phyloP scores from a whole-genome alignment of 768 basidiomycete genomes.

The button mushroom (Agaricus bisporus) region DNA sequence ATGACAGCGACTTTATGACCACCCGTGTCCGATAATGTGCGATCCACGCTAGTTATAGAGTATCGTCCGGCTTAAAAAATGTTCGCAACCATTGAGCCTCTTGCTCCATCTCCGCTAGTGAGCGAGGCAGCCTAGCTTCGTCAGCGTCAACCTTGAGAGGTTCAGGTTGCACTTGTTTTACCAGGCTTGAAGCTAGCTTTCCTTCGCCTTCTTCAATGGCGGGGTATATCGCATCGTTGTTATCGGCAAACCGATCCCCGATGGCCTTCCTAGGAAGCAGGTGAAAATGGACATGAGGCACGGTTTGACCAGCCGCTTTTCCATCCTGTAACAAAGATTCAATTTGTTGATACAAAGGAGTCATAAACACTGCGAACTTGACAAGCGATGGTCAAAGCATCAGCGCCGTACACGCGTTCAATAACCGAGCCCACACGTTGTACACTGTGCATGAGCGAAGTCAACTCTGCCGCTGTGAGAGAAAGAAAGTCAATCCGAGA shows the following conservation, averaged over 20 bases:
- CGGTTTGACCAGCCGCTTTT: slow-evolving; percentile 66
- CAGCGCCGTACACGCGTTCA: slow-evolving; percentile 76
- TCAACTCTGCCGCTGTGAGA: slow-evolving; percentile 52
- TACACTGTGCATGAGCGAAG: slow-evolving; percentile 75
- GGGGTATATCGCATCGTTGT: slow-evolving; percentile 75
- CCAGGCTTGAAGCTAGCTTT: slow-evolving; percentile 36
- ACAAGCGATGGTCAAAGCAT: slow-evolving; percentile 82
- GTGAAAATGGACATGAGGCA: slow-evolving; percentile 98
- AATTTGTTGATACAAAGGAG: background rate
- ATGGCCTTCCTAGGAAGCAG: slow-evolving; percentile 73
- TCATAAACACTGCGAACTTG: slow-evolving; percentile 48
- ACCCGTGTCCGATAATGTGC: background rate
- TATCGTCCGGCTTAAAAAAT: slow-evolving; percentile 38
- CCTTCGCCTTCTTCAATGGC: slow-evolving; percentile 64
- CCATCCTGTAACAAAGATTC: slow-evolving; percentile 58
- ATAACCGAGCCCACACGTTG: slow-evolving; percentile 75
- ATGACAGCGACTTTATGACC: background rate
- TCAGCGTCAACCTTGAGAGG: slow-evolving; percentile 63
- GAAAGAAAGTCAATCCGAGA: background rate
- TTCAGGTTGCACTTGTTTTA: slow-evolving; percentile 21
- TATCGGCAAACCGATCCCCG: slow-evolving; percentile 58
- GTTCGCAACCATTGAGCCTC: slow-evolving; percentile 66
- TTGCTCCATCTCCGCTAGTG: slow-evolving; percentile 69
- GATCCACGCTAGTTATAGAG: background rate
- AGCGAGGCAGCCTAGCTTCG: slow-evolving; percentile 56